Evolutionary conservation across 345 rosid species (phyloP).

Genomic region (Bruguiera parviflora): DNA sequence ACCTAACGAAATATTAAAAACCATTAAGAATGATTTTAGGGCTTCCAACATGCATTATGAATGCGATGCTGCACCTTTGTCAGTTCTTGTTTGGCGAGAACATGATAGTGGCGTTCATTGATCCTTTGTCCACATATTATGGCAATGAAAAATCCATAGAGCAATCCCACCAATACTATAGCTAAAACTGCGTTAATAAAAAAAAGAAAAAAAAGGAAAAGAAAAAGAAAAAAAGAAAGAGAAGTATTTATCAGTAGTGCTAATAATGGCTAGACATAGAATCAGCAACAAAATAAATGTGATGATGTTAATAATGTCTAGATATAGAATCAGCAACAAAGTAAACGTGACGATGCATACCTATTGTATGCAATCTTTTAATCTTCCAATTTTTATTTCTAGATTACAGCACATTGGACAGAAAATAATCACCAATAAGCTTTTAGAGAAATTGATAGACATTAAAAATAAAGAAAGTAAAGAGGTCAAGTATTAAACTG

Average conservation of each 20-base stretch:
- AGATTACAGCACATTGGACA: not conserved
- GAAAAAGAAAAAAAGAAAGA: not conserved
- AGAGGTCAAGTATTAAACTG: not conserved
- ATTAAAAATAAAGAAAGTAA: not conserved
- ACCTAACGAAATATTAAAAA: no score
- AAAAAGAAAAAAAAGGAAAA: slow-evolving; percentile 6
- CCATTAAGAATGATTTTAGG: slow-evolving; percentile 1
- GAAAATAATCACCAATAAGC: not conserved
- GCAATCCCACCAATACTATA: slow-evolving; percentile 92
- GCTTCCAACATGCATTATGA: not conserved
- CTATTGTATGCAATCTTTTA: not conserved
- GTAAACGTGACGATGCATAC: not conserved
- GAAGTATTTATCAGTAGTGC: not conserved
- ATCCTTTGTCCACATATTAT: slow-evolving; percentile 99
- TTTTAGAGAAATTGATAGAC: not conserved
- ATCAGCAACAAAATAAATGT: not conserved
- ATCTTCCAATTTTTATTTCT: not conserved
- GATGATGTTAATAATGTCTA: no score
- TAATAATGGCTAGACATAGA: not conserved
- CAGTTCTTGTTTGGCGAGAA: slow-evolving; percentile 97
- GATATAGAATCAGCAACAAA: slow-evolving; percentile 3
- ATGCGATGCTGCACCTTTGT: slow-evolving; percentile 59
- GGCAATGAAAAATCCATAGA: slow-evolving; percentile 95
- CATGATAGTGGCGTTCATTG: slow-evolving; percentile 92
- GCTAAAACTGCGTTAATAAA: slow-evolving; percentile 61